Conservation (phyloP, 768 basidiomycete species). For the Tricholomella constricta region DNA sequence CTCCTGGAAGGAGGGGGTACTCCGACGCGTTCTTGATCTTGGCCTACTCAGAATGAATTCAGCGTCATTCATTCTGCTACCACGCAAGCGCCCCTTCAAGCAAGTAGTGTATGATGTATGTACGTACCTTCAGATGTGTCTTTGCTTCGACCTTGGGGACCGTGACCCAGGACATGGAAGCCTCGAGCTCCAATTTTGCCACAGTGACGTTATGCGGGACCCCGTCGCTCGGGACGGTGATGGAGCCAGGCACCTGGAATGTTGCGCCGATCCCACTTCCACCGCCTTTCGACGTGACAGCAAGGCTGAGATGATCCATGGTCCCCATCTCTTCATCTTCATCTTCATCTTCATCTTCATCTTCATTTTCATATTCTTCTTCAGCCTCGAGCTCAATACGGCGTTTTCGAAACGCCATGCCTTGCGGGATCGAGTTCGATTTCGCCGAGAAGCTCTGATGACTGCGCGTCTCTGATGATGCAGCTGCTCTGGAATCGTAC, state of each 20-base stretch:
- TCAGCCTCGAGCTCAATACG: too few species aligned
- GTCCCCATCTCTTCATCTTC: neutral
- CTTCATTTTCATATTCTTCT: too few species aligned
- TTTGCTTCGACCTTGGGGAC: conserved; percentile 41
- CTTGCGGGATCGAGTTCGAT: too few species aligned
- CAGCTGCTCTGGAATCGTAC: neutral
- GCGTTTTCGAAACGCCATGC: too few species aligned
- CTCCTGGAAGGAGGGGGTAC: conserved; percentile 50
- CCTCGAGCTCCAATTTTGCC: conserved; percentile 35
- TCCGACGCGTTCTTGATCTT: conserved; percentile 56
- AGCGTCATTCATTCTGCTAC: neutral
- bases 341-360: too few species aligned
- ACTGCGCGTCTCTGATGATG: neutral
- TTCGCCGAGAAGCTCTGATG: too few species aligned
- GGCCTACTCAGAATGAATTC: conserved; percentile 33
- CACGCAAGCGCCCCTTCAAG: too few species aligned
- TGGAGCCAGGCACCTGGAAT: conserved; percentile 42
- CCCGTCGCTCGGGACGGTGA: conserved; percentile 43
- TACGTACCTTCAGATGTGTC: conserved; percentile 39
- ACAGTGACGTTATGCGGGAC: conserved; percentile 44
- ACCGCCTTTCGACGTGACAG: conserved; percentile 37
- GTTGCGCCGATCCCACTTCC: conserved; percentile 43
- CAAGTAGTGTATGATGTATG: too few species aligned
- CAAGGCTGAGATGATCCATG: conserved; percentile 20
- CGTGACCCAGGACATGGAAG: conserved; percentile 43